These are phyloP conservation scores for Fusarium sp. DNA, from an alignment of 2,329 filamentous ascomycete genomes.

Conservation along the genomic window DNA sequence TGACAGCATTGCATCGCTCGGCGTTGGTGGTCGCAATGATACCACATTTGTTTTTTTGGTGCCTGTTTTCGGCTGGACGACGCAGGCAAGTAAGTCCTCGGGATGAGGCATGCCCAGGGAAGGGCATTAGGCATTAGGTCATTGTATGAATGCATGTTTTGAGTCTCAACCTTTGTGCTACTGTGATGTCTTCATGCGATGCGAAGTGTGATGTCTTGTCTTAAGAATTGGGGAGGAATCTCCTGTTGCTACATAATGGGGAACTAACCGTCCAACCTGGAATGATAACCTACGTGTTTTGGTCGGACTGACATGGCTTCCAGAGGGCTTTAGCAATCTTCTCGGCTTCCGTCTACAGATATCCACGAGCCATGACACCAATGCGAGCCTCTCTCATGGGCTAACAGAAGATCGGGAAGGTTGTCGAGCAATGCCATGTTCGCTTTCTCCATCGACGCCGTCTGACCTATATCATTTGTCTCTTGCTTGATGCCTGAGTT, in stretches of 20 bases:
- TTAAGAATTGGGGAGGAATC: not conserved
- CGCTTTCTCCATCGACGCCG: too few species aligned
- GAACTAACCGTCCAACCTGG: not conserved
- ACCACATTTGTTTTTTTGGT: slow-evolving; percentile 30
- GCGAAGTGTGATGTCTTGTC: not conserved
- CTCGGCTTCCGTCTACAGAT: not conserved
- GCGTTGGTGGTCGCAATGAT: slow-evolving; percentile 40
- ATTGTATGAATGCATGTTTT: not conserved
- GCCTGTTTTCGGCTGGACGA: slow-evolving; percentile 26
- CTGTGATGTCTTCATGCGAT: not conserved
- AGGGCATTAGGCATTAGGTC: not conserved
- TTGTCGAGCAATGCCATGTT: too few species aligned
- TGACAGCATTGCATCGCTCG: slow-evolving; percentile 23
- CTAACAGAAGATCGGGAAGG: too few species aligned
- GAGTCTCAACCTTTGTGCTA: not conserved
- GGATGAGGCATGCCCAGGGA: slow-evolving; percentile 14
- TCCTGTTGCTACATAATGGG: not conserved
- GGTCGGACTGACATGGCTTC: not conserved
- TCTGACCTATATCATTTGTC: too few species aligned
- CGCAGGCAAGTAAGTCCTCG: slow-evolving; percentile 31
- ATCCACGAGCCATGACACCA: too few species aligned
- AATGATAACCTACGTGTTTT: not conserved
- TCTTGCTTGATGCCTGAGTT: too few species aligned
- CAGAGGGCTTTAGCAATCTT: not conserved
- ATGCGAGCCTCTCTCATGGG: too few species aligned